These are phyloP conservation scores for Cryphonectria carpinicola DNA, from an alignment of 2,329 filamentous ascomycete species.

Conservation along the genomic window DNA sequence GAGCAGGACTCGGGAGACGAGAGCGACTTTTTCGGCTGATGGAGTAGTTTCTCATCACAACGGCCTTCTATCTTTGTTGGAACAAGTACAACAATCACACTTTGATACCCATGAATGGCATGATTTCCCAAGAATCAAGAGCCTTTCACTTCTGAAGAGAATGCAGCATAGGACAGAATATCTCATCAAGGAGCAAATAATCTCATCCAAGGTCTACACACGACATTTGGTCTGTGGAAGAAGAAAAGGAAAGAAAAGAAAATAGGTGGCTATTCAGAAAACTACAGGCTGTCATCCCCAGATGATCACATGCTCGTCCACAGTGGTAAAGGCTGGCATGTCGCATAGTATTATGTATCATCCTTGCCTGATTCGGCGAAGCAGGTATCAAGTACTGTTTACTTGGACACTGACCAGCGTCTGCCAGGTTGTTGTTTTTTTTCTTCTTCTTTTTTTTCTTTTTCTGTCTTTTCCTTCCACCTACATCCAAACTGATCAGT, in stretches of 20 bases:
- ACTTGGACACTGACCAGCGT: not conserved
- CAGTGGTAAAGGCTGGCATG: too few relatives aligned
- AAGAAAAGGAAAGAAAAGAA: too few relatives aligned
- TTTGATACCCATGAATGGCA: slow-evolving; percentile 19
- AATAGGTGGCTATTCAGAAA: too few relatives aligned
- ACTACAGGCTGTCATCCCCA: too few relatives aligned
- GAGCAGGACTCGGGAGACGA: slow-evolving; percentile 50
- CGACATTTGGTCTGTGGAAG: too few relatives aligned
- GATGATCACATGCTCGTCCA: too few relatives aligned
- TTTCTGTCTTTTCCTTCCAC: not conserved
- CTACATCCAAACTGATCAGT: not conserved
- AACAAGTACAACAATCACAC: slow-evolving; percentile 9
- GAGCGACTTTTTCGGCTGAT: slow-evolving; percentile 57
- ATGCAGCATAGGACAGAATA: not conserved
- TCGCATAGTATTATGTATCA: too few relatives aligned
- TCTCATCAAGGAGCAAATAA: too few relatives aligned
- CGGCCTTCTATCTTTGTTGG: slow-evolving; percentile 3
- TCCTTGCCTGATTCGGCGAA: not conserved
- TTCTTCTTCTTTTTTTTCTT: not conserved
- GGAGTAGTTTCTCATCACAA: not conserved
- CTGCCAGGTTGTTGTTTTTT: not conserved
- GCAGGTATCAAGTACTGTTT: not conserved
- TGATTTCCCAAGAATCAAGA: not conserved
- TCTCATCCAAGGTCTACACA: too few relatives aligned
- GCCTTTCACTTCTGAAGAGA: not conserved